Conservation (phyloP, 2,329 filamentous ascomycete species). For the Drechslerella coelobrocha region DNA sequence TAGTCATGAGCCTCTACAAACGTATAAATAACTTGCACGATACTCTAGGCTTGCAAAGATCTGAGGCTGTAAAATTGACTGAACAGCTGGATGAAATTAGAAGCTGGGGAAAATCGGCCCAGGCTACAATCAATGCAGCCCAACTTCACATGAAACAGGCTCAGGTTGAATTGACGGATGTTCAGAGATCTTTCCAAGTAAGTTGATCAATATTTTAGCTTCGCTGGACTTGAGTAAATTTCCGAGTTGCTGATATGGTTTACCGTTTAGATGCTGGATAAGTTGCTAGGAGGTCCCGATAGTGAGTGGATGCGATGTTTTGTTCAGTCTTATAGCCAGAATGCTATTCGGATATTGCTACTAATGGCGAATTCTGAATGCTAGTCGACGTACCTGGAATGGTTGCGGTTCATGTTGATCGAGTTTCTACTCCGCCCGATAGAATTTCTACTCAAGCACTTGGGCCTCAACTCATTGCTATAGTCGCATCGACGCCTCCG, state of each 20-base stretch:
- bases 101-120: conserved; percentile 5
- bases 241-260: neutral
- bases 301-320: too few relatives aligned
- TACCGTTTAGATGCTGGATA: neutral
- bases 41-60: conserved; percentile 4
- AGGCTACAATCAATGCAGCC: conserved; percentile 8
- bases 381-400: too few relatives aligned
- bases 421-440: too few relatives aligned
- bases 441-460: too few relatives aligned
- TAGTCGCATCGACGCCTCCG: neutral
- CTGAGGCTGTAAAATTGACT: conserved; percentile 17
- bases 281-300: neutral
- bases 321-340: too few relatives aligned
- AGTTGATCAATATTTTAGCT: neutral
- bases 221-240: too few relatives aligned
- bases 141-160: conserved; percentile 14
- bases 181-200: conserved; percentile 17
- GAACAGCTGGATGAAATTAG: conserved; percentile 18
- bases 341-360: too few relatives aligned
- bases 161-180: conserved; percentile 6
- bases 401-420: too few relatives aligned
- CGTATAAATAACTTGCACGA: conserved; percentile 18
- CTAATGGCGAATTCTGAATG: too few relatives aligned
- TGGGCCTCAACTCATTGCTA: too few relatives aligned
- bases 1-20: conserved; percentile 17